These are phyloP conservation scores for Fomitopsis palustris DNA, from an alignment of 1,284 basidiomycete genomes.

Conservation along the genomic window DNA sequence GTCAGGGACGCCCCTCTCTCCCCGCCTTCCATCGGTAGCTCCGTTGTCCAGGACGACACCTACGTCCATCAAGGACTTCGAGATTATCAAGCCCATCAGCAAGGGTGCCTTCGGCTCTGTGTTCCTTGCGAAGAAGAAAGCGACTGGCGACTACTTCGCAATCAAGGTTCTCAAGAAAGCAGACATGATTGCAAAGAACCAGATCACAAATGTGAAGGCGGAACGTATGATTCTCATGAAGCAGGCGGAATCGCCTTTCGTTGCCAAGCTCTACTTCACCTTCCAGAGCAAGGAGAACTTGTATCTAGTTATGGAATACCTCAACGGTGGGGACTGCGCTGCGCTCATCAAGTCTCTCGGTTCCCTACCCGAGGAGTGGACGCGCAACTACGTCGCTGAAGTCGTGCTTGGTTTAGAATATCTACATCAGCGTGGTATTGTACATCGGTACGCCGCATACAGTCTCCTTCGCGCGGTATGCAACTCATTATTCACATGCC, in stretches of 20 bases:
- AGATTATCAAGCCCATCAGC: conserved; percentile 99
- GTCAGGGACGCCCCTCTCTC: conserved; percentile 74
- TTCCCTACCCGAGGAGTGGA: conserved; percentile 93
- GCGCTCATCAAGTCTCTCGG: conserved; percentile 96
- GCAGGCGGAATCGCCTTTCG: conserved; percentile 98
- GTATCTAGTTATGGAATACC: conserved; percentile 98
- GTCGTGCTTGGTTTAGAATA: conserved; percentile 95
- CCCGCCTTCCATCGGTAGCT: conserved; percentile 77
- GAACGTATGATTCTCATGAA: conserved; percentile 99
- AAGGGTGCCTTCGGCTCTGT: conserved; percentile 99
- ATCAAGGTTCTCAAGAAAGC: conserved; percentile 99
- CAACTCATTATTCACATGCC: no score
- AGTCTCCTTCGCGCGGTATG: background rate
- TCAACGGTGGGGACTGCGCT: conserved; percentile 96
- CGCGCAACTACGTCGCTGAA: conserved; percentile 94
- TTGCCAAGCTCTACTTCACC: conserved; percentile 97
- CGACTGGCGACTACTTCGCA: conserved; percentile 97
- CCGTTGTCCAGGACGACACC: conserved; percentile 78
- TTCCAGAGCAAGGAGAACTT: conserved; percentile 99
- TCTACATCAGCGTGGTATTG: conserved; percentile 89
- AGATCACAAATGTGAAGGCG: conserved; percentile 99
- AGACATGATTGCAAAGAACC: conserved; percentile 99
- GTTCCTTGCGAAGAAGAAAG: conserved; percentile 97
- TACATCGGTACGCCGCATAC: conserved; percentile 81
- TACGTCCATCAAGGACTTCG: conserved; percentile 98